These are phyloP conservation scores for Leptographium galeiforme DNA, from an alignment of 2,329 filamentous ascomycete species.

Conservation along the genomic window DNA sequence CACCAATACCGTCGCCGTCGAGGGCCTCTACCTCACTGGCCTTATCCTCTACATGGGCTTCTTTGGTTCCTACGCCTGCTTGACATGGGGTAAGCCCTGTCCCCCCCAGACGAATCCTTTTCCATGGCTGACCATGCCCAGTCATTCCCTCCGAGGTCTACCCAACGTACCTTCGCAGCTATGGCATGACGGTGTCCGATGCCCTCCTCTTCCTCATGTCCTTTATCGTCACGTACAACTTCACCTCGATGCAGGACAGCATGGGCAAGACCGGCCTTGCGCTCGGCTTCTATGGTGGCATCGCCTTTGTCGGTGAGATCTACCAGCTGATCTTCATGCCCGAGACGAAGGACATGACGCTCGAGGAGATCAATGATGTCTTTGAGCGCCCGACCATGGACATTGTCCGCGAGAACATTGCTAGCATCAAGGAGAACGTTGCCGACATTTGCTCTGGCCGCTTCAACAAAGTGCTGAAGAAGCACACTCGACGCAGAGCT, in stretches of 20 bases:
- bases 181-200: conserved; percentile 60
- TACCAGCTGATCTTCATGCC: conserved; percentile 67
- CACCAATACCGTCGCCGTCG: conserved; percentile 31
- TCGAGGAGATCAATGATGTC: conserved; percentile 57
- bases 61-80: conserved; percentile 51
- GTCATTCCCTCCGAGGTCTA: conserved; percentile 57
- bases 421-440: not conserved
- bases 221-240: conserved; percentile 67
- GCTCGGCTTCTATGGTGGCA: conserved; percentile 62
- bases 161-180: conserved; percentile 57
- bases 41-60: conserved; percentile 55
- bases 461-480: not conserved
- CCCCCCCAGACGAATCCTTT: not conserved
- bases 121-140: not conserved
- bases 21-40: conserved; percentile 54
- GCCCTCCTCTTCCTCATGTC: conserved; percentile 56
- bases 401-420: conserved; percentile 43
- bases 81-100: conserved; percentile 34
- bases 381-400: conserved; percentile 50
- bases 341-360: conserved; percentile 47
- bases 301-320: conserved; percentile 55
- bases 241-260: conserved; percentile 53
- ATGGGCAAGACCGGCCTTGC: conserved; percentile 53
- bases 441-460: not conserved
- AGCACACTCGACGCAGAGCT: not conserved